A percentile compares a stretch with the other conserved stretches of the same genome.
Conservation (phyloP, 805 yeast species). For the Jamesozyma gamospora region DNA sequence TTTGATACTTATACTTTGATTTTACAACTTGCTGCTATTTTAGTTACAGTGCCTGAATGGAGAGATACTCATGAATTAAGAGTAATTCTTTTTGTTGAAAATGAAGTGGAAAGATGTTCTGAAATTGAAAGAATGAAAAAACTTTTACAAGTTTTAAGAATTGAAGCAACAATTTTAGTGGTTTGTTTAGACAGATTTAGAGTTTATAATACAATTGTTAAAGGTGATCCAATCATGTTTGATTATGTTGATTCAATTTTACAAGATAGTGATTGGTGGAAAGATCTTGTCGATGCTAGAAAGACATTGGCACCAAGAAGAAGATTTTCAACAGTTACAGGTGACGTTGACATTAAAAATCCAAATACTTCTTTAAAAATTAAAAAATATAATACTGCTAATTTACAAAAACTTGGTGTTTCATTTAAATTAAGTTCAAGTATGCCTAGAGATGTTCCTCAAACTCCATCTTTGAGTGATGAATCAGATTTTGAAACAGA, state of each 20-base stretch:
- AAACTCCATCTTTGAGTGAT: slow-evolving; percentile 22
- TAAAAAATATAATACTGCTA: slow-evolving; percentile 39
- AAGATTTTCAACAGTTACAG: slow-evolving; percentile 26
- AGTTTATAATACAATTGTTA: slow-evolving; percentile 66
- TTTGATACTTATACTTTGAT: slow-evolving; percentile 94
- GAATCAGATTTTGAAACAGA: slow-evolving; percentile 27
- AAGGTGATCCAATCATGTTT: slow-evolving; percentile 43
- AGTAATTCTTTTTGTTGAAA: slow-evolving; percentile 85
- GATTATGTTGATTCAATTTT: slow-evolving; percentile 43
- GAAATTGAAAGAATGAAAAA: slow-evolving; percentile 55
- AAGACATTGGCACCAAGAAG: slow-evolving; percentile 21
- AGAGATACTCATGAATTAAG: slow-evolving; percentile 61
- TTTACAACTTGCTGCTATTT: slow-evolving; percentile 84
- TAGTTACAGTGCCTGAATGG: slow-evolving; percentile 93
- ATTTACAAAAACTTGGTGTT: slow-evolving; percentile 66
- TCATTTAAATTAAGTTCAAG: slow-evolving; percentile 69
- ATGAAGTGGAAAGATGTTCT: slow-evolving; percentile 53
- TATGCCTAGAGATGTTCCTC: slow-evolving; percentile 30
- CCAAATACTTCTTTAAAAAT: slow-evolving; percentile 11
- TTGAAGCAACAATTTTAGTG: slow-evolving; percentile 72
- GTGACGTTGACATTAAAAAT: slow-evolving; percentile 13
- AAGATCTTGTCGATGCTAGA: slow-evolving; percentile 52
- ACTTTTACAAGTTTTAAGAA: slow-evolving; percentile 66
- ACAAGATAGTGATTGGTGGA: slow-evolving; percentile 80
- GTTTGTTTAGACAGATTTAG: slow-evolving; percentile 50